phyloP scores from a whole-genome alignment of 306 rosid genomes.

The Hippophae tibetana region DNA sequence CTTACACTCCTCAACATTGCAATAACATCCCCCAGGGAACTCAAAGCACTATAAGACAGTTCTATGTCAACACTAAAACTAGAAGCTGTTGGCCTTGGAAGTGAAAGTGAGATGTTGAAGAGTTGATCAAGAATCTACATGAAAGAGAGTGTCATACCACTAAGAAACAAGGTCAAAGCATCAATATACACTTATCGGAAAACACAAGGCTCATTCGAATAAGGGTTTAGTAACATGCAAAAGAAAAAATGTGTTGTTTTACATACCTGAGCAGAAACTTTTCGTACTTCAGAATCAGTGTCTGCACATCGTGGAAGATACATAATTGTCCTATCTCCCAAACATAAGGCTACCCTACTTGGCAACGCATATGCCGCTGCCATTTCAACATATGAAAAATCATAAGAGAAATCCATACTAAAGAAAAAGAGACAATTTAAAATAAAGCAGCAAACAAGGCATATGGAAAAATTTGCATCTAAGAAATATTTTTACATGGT shows the following conservation, averaged over 20 bases:
- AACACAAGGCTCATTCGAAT: constrained; percentile 1
- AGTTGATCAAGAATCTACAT: constrained; percentile 79
- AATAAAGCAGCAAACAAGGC: not conserved
- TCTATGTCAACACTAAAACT: constrained; percentile 54
- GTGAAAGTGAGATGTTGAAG: constrained; percentile 80
- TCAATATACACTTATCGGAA: not conserved
- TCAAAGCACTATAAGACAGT: constrained; percentile 73
- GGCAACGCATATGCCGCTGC: constrained; percentile 88
- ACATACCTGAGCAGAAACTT: constrained; percentile 77
- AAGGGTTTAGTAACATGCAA: constrained; percentile 4
- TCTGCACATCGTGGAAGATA: constrained; percentile 98
- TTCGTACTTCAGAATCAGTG: constrained; percentile 84
- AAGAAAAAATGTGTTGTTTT: constrained; percentile 6
- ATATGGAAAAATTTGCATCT: not conserved
- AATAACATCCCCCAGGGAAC: constrained; percentile 88
- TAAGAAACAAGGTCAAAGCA: not conserved
- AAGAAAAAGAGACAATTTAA: not conserved
- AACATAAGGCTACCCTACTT: constrained; percentile 80
- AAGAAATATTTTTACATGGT: constrained; percentile 60
- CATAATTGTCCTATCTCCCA: constrained; percentile 78
- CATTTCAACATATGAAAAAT: constrained; percentile 11
- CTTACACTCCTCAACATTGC: constrained; percentile 91
- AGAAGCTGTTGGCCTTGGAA: constrained; percentile 71
- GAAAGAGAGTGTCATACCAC: not conserved
- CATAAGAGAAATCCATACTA: not conserved